These are phyloP conservation scores for Exophiala alcalophila DNA, from an alignment of 2,329 filamentous ascomycete genomes.

Conservation along the genomic window DNA sequence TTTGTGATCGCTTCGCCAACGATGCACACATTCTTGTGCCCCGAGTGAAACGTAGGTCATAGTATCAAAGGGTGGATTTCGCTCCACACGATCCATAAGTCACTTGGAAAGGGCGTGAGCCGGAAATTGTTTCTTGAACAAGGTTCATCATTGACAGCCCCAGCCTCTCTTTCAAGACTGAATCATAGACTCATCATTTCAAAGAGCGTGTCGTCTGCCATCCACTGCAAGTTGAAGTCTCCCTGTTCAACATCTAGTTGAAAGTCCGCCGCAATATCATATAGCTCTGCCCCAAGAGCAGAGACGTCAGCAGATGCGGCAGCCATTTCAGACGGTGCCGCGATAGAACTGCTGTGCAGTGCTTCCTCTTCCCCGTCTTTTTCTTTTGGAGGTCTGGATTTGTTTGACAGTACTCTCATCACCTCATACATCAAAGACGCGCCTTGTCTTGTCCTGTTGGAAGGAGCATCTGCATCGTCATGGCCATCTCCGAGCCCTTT, in stretches of 20 bases:
- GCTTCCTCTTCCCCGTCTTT: background rate
- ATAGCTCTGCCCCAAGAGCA: too few relatives aligned
- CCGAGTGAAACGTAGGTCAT: too few relatives aligned
- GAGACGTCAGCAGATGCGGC: too few relatives aligned
- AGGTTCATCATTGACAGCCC: background rate
- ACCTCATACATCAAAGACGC: slow-evolving; percentile 10
- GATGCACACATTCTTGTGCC: too few relatives aligned
- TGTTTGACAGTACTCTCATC: background rate
- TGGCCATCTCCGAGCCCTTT: slow-evolving; percentile 2
- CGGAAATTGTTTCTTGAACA: too few relatives aligned
- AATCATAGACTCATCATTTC: slow-evolving; percentile 10
- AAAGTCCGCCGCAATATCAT: too few relatives aligned
- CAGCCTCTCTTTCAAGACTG: slow-evolving; percentile 1
- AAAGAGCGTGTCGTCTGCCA: slow-evolving; percentile 6
- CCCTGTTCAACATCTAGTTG: slow-evolving; percentile 1
- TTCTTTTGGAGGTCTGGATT: background rate
- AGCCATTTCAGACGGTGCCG: too few relatives aligned
- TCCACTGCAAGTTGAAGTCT: slow-evolving; percentile 4
- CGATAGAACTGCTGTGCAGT: too few relatives aligned
- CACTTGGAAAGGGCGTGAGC: too few relatives aligned
- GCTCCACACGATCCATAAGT: too few relatives aligned
- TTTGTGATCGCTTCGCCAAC: too few relatives aligned
- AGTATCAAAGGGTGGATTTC: too few relatives aligned
- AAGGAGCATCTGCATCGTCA: background rate
- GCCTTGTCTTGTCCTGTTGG: slow-evolving; percentile 4